These are phyloP conservation scores for Saccharomyces hybrid DNA, from an alignment of 1,139 yeast genomes.

Conservation along the genomic window DNA sequence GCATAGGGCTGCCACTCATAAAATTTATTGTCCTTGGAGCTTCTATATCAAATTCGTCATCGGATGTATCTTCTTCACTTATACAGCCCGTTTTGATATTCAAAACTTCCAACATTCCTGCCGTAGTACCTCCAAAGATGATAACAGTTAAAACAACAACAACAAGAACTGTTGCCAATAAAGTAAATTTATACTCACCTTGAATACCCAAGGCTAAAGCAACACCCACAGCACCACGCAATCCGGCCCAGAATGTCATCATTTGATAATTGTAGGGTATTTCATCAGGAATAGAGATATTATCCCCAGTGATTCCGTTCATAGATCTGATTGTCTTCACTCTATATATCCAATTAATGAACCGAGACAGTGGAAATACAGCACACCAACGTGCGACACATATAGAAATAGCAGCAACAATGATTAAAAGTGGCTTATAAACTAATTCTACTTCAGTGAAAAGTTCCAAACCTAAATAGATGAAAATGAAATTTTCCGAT, in stretches of 20 bases:
- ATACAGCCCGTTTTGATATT: constrained; percentile 89
- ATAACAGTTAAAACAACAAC: constrained; percentile 95
- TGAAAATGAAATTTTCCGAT: constrained; percentile 93
- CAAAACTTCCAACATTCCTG: constrained; percentile 91
- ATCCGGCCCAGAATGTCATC: constrained; percentile 99
- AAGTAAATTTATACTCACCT: constrained; percentile 85
- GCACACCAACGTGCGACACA: constrained; percentile 97
- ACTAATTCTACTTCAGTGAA: constrained; percentile 94
- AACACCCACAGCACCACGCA: constrained; percentile 98
- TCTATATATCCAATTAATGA: constrained; percentile 72
- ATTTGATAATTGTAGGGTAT: constrained; percentile 92
- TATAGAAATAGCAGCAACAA: constrained; percentile 81
- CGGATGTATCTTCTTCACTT: constrained; percentile 74
- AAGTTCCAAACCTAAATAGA: constrained; percentile 84
- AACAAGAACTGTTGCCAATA: constrained; percentile 88
- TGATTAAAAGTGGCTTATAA: constrained; percentile 85
- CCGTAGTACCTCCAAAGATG: constrained; percentile 96
- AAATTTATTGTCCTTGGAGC: constrained; percentile 42
- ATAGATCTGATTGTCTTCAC: constrained; percentile 38
- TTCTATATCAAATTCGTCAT: constrained; percentile 93
- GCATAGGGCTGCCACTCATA: constrained; percentile 8
- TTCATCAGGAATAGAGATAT: constrained; percentile 63
- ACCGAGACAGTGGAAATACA: constrained; percentile 83
- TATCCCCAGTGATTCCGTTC: constrained; percentile 32
- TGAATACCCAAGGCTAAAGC: constrained; percentile 96